Evolutionary conservation across 306 rosid species (phyloP), one percentile per base, ranked within the genome.

Genomic region (Calophaca sinica): DNA sequence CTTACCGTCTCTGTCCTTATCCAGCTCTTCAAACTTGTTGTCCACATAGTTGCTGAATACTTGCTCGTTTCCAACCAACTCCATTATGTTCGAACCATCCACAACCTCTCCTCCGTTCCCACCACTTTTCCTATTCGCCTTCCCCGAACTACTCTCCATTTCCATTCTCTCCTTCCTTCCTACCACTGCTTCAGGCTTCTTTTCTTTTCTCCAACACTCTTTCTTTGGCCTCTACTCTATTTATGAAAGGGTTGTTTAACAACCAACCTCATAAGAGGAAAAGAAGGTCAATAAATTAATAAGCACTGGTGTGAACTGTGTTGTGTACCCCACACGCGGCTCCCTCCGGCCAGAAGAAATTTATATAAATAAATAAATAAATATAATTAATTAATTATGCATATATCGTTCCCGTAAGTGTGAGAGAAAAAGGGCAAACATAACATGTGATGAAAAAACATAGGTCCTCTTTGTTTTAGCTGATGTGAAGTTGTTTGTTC

Each of bases 1-100:
- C 29, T 87, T 78, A 7, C 97, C 99, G 42, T 96, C 99, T 87
- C 74, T 80, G 84, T 96, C 97, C 26, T 54, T 89, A 69, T 94
- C 99, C 49, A 94, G 59, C 85, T 92, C 88, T 11, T 80, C 73
- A 76, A 94, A 94, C 92, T 94, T 94, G 82, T 84, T 82, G 83
- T 90, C 96, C 80, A 94, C 93, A 36, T 84, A 94, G 62, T 68
- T 81, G 80, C 79, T 77, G 74, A 94, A 94, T n/a, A 89, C 93
- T 72, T 84, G 71, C 20, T 87, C 82, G 77, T 94, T 92, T 66
- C 84, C 97, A 87, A 94, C 99, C 84, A 94, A 89, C 93, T 90
- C 83, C 96, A 87, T 88, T 55, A 94, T 90, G 80, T 94, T 84
- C 52, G 99, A 94, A 81, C 99, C 99, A 75, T 96, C 99, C 67